Conservation (phyloP, 352 stramenopile genomes). For the Phytopythium chamaehyphon region DNA sequence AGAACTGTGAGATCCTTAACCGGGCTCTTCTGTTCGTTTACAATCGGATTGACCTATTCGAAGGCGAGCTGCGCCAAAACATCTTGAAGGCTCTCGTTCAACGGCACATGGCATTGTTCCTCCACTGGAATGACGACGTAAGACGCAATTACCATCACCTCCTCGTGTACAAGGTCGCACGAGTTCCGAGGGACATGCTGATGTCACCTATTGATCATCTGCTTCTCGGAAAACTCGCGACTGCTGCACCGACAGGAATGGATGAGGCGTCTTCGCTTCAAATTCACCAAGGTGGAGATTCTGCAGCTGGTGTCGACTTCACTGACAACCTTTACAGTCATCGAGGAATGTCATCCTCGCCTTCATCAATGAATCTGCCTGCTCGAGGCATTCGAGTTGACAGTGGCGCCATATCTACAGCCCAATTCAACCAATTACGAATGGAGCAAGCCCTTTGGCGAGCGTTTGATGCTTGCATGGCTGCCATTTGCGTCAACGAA, state of each 20-base stretch:
- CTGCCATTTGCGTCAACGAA: constrained; percentile 56
- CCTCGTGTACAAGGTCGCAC: constrained; percentile 59
- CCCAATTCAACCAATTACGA: constrained; percentile 42
- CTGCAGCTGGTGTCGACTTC: constrained; percentile 23
- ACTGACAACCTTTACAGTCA: constrained; percentile 8
- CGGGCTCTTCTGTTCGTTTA: constrained; percentile 69
- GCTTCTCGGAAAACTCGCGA: constrained; percentile 49
- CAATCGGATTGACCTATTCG: constrained; percentile 67
- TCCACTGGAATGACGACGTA: constrained; percentile 78
- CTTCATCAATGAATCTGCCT: background rate
- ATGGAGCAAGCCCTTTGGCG: constrained; percentile 71
- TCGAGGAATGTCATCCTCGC: background rate
- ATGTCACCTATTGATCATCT: constrained; percentile 66
- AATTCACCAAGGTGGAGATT: constrained; percentile 13
- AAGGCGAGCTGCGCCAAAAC: constrained; percentile 58
- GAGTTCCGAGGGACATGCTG: constrained; percentile 55
- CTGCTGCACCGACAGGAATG: background rate
- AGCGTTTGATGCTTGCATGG: constrained; percentile 69
- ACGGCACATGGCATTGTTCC: constrained; percentile 71
- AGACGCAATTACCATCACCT: constrained; percentile 71
- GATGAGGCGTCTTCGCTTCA: constrained; percentile 1
- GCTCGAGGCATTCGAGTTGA: background rate
- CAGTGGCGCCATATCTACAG: constrained; percentile 20
- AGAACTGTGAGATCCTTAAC: constrained; percentile 70
- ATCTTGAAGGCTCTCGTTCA: constrained; percentile 70